Base-by-base conservation (phyloP, 805 yeast species). In the Candida dendrica region DNA sequence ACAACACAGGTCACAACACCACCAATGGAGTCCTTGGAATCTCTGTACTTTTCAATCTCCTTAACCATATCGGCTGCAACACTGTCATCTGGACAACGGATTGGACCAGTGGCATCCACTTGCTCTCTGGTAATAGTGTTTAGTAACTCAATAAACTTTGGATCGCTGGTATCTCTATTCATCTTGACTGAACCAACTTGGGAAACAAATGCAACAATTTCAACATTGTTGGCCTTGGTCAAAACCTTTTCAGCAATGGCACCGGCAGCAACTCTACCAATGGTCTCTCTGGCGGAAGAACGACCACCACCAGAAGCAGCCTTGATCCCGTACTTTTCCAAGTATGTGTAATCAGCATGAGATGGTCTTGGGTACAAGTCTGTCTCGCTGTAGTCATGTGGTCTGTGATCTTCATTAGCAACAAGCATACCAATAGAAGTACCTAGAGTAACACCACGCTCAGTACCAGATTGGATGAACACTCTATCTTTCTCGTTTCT, bases 251-350 rank as follows among this genome's bases (percentile, higher is more conserved):
- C 98, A 39, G 98, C 98, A 64, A 93, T 81, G 40, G 96, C 98
- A 58, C 97, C 97, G 8, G 97, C 98, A 38, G 98, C 98, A 41
- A 93, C 98, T 65, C 98, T 79, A 44, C 98, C 98, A 55, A 93
- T 93, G 35, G 98, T 93, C 68, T 93, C 98, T 65, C 98, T 80
- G 8, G 98, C 98, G 36, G 91, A 80, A 11, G 97, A 84, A 61
- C 98, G 79, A 48, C 98, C 98, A 58, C 98, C 98, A 40, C 98
- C 98, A 31, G 95, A 83, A 5, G 95, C 78, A 4, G 97, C 95
- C 68, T 93, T 93, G 52, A 81, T 74, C 35, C 96, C 95, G 67
- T 93, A 93, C 66, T 93, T 93, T 50, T 76, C 72, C 58, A 86
- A 71, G 66, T 93, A 93, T 18, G 98, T 93, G 74, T 74, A 89